Base-by-base conservation (phyloP, 2,329 filamentous ascomycete species). In the Gliomastix tumulicola region DNA sequence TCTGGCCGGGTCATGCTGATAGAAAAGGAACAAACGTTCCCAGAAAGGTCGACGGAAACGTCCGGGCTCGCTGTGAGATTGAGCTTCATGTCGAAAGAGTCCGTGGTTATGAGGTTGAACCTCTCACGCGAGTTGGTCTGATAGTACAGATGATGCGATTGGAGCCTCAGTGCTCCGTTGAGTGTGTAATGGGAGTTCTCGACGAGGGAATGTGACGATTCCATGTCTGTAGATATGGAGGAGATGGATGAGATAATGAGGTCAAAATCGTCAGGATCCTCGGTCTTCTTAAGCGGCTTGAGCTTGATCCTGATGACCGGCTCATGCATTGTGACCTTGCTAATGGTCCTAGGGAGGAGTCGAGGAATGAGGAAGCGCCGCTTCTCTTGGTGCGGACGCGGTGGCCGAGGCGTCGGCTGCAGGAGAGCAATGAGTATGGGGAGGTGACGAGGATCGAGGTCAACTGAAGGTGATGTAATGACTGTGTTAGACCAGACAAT, bases 311-410 rank as follows among this genome's bases (percentile, higher is more conserved):
- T 81, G 44, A 97, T 58, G 13, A 98, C 94, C 2, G 92, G 92
- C 55, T 98, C 92, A 52, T 98, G 92, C 62, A 98, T 84, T 1
- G 92, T 96, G 28, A 97, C 80, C 54, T 97, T 98, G 58, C 97
- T 84, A 50, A 76, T 94, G 1, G 90, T 85, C 63, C 97, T 97
- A 2, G 92, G 92, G 8, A 98, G 68, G 4, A 97, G 73, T n/a
- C 87, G 79, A 12, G 90, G 95, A 21, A 98, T 83, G 22, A 98
- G 66, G 37, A 79, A 72, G 47, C 88, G 75, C 28, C 68, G 70
- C 46, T 68, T 69, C 40, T 69, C 61, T 32, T 56, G 57, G n/a
- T 62, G 60, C 4, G 49, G 32, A 34, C 42, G 53, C 6, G 51
- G 51, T 2, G 54, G 44, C n/a, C 49, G 54, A 7, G 57, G 59